Conservation (phyloP, 768 basidiomycete genomes). For the Termitomyces sp. region DNA sequence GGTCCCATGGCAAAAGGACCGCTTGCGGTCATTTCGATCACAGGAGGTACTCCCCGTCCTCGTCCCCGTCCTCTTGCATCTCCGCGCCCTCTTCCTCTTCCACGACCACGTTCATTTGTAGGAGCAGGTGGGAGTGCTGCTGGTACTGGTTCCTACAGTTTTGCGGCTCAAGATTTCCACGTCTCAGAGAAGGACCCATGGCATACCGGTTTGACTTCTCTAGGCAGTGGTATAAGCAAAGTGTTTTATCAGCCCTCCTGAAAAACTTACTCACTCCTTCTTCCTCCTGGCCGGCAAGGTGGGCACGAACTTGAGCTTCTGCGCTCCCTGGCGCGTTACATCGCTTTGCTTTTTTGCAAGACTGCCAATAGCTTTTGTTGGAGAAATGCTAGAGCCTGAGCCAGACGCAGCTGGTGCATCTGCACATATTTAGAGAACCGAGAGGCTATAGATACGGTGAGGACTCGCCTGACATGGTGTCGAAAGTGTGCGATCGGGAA, state of each 20-base stretch:
- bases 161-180: conserved; percentile 10
- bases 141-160: conserved; percentile 45
- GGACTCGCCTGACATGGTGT: conserved; percentile 27
- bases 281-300: conserved; percentile 72
- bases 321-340: conserved; percentile 69
- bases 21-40: conserved; percentile 77
- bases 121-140: conserved; percentile 27
- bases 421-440: conserved; percentile 11
- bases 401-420: conserved; percentile 33
- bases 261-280: conserved; percentile 63
- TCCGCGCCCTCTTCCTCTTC: conserved; percentile 44
- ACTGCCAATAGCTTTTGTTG: conserved; percentile 69
- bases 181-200: conserved; percentile 2
- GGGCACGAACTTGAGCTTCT: conserved; percentile 79
- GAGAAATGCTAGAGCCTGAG: conserved; percentile 25
- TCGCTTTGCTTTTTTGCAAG: conserved; percentile 71
- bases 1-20: conserved; percentile 90
- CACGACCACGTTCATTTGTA: conserved; percentile 43
- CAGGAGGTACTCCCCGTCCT: conserved; percentile 48
- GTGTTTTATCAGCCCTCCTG: neutral
- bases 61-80: conserved; percentile 51
- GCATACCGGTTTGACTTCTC: conserved; percentile 65
- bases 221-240: conserved; percentile 22
- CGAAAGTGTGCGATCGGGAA: conserved; percentile 1
- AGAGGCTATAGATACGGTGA: neutral